phyloP scores from a whole-genome alignment of 2,329 filamentous ascomycete species.

The Paraphaeosphaeria sporulosa region DNA sequence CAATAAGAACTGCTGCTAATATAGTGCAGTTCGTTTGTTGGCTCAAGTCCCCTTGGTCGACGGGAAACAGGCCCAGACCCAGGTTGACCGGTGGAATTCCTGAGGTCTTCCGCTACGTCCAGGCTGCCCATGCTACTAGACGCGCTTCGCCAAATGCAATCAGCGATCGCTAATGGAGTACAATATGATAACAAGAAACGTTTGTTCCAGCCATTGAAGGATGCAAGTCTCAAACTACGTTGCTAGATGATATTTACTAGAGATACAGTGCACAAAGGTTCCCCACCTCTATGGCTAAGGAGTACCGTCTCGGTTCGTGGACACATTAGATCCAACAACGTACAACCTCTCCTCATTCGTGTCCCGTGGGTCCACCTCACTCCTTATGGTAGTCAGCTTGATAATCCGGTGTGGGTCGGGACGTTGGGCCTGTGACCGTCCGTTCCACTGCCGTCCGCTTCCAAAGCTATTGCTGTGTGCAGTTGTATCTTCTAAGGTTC shows the following conservation, averaged over 20 bases:
- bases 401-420: no score
- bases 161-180: constrained; percentile 10
- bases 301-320: no score
- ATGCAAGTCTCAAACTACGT: constrained; percentile 16
- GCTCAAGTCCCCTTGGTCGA: constrained; percentile 14
- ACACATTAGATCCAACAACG: no score
- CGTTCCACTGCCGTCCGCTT: no score
- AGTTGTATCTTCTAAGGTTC: no score
- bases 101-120: constrained; percentile 13
- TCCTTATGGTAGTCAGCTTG: no score
- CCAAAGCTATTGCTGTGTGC: no score
- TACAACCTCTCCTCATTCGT: no score
- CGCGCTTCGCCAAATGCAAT: constrained; percentile 16
- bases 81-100: constrained; percentile 15
- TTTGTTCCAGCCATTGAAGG: constrained; percentile 18
- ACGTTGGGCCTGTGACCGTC: no score
- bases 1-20: constrained; percentile 15
- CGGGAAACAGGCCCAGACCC: constrained; percentile 16
- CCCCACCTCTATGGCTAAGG: no score
- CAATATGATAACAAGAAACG: constrained; percentile 12
- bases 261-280: no score
- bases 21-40: constrained; percentile 17
- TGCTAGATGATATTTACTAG: constrained; percentile 17
- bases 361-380: no score
- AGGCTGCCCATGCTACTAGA: constrained; percentile 33